phyloP scores from a whole-genome alignment of 352 stramenopile species.

The Globisporangium mamillatum region DNA sequence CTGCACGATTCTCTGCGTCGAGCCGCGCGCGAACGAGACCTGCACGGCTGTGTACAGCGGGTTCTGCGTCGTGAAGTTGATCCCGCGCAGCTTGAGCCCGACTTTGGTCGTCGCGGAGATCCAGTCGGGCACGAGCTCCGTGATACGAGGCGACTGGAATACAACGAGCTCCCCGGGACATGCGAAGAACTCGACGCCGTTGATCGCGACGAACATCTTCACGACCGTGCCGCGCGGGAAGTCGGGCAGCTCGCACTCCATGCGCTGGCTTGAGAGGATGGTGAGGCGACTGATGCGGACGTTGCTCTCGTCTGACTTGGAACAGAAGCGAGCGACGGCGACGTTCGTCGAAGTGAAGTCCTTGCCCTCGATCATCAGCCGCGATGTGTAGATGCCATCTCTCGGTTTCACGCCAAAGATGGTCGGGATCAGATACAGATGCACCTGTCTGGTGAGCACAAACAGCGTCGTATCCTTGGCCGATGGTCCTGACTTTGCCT shows the following conservation, averaged over 20 bases:
- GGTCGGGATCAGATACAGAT: constrained; percentile 46
- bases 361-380: constrained; percentile 45
- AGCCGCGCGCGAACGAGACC: constrained; percentile 39
- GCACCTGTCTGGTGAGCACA: constrained; percentile 32
- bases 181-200: constrained; percentile 59
- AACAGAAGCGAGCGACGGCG: constrained; percentile 43
- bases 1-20: constrained; percentile 19
- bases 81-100: constrained; percentile 40
- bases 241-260: constrained; percentile 61
- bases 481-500: neutral
- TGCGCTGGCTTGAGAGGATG: constrained; percentile 39
- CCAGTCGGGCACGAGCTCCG: constrained; percentile 52
- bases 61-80: constrained; percentile 53
- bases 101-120: constrained; percentile 33
- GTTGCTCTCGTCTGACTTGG: constrained; percentile 29
- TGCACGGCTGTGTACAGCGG: constrained; percentile 23
- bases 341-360: constrained; percentile 54
- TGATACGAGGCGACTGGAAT: constrained; percentile 59
- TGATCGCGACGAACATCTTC: constrained; percentile 51
- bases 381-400: constrained; percentile 64
- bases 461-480: neutral
- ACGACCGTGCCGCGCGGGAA: constrained; percentile 54
- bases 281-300: constrained; percentile 31
- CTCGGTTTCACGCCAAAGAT: constrained; percentile 40
- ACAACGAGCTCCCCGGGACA: constrained; percentile 47